These are phyloP conservation scores for Groenewaldozyma salmanticensis DNA, from an alignment of 805 yeast genomes.

Conservation along the genomic window DNA sequence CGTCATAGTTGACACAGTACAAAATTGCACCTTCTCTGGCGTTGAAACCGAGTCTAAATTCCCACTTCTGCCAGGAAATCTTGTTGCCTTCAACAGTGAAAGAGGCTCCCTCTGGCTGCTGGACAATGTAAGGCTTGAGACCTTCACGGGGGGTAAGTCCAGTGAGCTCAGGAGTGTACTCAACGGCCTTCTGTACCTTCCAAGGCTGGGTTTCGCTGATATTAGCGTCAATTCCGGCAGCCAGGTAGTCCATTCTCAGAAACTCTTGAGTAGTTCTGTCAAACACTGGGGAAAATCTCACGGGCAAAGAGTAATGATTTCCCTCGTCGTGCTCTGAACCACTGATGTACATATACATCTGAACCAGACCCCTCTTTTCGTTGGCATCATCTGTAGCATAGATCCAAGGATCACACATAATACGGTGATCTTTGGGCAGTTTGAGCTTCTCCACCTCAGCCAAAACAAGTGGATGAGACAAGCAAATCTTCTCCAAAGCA, in stretches of 20 bases:
- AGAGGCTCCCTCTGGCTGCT: conserved; percentile 80
- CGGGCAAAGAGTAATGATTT: conserved; percentile 48
- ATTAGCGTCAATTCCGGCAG: conserved; percentile 49
- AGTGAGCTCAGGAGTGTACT: conserved; percentile 26
- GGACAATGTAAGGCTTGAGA: conserved; percentile 65
- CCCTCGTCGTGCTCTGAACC: conserved; percentile 30
- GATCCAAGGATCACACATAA: conserved; percentile 72
- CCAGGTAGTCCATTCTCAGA: conserved; percentile 65
- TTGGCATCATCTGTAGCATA: conserved; percentile 63
- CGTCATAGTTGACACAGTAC: conserved; percentile 65
- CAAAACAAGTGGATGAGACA: conserved; percentile 44
- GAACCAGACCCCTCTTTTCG: conserved; percentile 39
- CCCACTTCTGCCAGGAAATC: conserved; percentile 78
- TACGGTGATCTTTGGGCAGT: conserved; percentile 45
- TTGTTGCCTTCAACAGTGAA: conserved; percentile 47
- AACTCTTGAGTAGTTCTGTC: conserved; percentile 52
- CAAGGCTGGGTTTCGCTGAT: not conserved
- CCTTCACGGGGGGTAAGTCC: conserved; percentile 22
- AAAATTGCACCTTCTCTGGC: conserved; percentile 73
- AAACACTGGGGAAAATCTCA: conserved; percentile 68
- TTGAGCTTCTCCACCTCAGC: conserved; percentile 61
- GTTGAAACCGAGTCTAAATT: conserved; percentile 58
- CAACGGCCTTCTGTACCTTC: conserved; percentile 12
- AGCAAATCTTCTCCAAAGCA: conserved; percentile 42
- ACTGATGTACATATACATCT: conserved; percentile 53